Conservation (phyloP, 495 filamentous ascomycete species). For the Daldinia childiae region DNA sequence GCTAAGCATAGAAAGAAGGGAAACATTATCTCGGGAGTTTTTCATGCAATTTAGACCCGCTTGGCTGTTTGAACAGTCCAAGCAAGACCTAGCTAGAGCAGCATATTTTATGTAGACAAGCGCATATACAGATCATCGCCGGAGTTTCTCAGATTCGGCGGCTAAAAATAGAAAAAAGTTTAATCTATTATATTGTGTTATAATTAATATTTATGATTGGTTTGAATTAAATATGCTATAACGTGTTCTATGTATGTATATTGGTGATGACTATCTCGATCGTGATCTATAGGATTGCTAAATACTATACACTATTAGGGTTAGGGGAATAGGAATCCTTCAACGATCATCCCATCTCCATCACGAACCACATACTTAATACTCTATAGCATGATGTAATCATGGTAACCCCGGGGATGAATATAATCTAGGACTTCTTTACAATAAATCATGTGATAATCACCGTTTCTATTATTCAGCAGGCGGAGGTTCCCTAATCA, state of each 20-base stretch:
- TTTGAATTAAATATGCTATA: too few species aligned
- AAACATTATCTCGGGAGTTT: neutral
- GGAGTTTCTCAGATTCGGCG: neutral
- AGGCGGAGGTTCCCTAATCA: neutral
- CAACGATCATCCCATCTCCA: neutral
- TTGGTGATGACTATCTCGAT: neutral
- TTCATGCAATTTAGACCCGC: neutral
- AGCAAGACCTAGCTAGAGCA: neutral
- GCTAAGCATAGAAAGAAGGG: neutral
- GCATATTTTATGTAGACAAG: conserved; percentile 1
- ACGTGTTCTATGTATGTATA: neutral
- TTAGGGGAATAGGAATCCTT: neutral
- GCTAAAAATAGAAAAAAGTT: neutral
- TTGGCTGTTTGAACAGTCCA: neutral
- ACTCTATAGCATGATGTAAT: neutral
- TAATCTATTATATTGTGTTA: neutral
- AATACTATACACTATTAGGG: neutral
- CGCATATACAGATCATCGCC: neutral
- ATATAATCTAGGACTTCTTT: neutral
- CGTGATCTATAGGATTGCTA: neutral
- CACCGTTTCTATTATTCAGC: neutral
- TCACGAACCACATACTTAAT: neutral
- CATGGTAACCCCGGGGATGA: neutral
- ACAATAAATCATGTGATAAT: neutral
- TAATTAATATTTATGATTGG: too few species aligned